Evolutionary conservation across 1,284 basidiomycete genomes (phyloP), one percentile per base, ranked within the genome.

Genomic region (Vanrija sp.): DNA sequence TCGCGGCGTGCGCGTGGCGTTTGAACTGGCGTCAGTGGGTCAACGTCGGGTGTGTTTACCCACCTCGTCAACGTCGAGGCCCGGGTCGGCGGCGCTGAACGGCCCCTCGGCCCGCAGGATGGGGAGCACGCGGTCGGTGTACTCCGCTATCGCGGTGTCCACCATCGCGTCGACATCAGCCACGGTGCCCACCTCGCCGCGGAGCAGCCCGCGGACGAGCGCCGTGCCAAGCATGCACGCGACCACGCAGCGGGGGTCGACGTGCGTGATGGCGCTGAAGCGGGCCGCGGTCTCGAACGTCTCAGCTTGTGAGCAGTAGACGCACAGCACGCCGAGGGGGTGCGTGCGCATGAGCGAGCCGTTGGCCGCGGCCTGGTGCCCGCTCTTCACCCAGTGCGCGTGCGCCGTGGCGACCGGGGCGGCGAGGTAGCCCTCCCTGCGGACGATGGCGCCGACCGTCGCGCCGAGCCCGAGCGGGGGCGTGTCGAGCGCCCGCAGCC

Each of bases 261-360:
- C 56, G 18, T 58, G 56, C 5, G 56, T 58, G 38, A 58, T 24
- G 24, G 27, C 27, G 14, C 39, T 35, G 42, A 49, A 44, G 3
- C 41, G 41, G 5, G 56, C 56, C 3, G 56, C 56, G 2, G 18
- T 9, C 18, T 51, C 49, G 23, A 51, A 54, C 27, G 56, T 51
- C 31, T 54, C 37, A 3, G 31, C 42, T 7, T 42, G 45, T 1
- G 36, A 15, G 23, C 18, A n/a, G 35, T 36, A n/a, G 9, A 57
- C 22, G 15, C 25, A 36, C 2, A 50, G 27, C 14, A 54, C 16
- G 16, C 56, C 56, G 19, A 58, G 39, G 9, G 56, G 49, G 31
- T 58, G 56, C 7, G 56, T 58, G 23, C 56, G 56, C 56, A 58
- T 58, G 23, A 58, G 46, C n/a, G 27, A 31, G 10, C 56, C 56